phyloP scores from a whole-genome alignment of 805 yeast genomes.

The Candida ponderosae region DNA sequence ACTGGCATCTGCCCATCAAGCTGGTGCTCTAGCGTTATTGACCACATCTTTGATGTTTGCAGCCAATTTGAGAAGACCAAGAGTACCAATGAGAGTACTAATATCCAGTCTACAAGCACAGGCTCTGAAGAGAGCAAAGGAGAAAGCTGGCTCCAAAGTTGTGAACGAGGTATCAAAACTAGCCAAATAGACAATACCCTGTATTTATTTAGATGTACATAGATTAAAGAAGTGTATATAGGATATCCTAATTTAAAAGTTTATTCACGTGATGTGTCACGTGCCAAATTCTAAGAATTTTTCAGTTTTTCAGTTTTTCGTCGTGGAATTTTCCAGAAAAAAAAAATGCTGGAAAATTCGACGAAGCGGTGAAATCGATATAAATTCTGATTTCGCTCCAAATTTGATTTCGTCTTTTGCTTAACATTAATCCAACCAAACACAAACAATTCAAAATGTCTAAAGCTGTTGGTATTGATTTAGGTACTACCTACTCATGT shows the following conservation, averaged over 20 bases:
- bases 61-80: constrained; percentile 51
- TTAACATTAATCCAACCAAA: background rate
- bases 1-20: constrained; percentile 93
- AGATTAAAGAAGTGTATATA: no score
- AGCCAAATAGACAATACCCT: constrained; percentile 11
- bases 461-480: constrained; percentile 47
- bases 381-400: no score
- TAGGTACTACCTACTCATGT: constrained; percentile 91
- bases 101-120: constrained; percentile 26
- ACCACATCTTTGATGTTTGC: constrained; percentile 67
- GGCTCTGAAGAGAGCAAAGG: constrained; percentile 14
- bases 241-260: no score
- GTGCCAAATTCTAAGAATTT: no score
- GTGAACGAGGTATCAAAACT: constrained; percentile 28
- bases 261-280: no score
- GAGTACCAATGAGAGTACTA: constrained; percentile 30
- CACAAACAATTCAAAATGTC: constrained; percentile 6
- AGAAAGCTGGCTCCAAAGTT: constrained; percentile 22
- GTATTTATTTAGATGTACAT: no score
- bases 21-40: constrained; percentile 86
- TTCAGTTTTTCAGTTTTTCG: no score
- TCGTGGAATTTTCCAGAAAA: no score
- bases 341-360: no score
- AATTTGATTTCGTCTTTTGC: background rate
- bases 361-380: no score